Base-by-base conservation (phyloP, 306 rosid genomes). In the Betula pendula region DNA sequence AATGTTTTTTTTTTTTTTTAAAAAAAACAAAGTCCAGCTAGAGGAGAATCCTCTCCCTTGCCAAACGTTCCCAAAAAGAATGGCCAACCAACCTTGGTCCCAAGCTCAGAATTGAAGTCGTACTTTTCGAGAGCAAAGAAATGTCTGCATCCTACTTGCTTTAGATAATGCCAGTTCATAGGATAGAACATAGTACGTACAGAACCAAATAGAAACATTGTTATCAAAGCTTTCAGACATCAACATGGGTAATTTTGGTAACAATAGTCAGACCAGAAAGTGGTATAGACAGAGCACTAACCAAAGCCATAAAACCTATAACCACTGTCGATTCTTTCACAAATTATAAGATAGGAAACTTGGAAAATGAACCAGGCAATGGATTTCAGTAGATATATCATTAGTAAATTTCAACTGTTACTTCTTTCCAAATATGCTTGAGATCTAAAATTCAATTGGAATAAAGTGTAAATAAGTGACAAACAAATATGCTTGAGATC, bases 291-390 rank as follows among this genome's bases (percentile, higher is more conserved):
- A 50, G 31, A 55, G 10, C 25, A 52, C 33, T 53, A 81, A 68
- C 33, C 55, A 78, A 81, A 16, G 49, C 65, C 83, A 58, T 68
- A 68, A 43, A 19, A 51, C 69, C 52, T 29, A 60, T 3, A 4
- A 65, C 35, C 17, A n/a, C 9, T 35, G 70, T 72, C 63, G 79
- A 82, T 70, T 59, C 75, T 74, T 70, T 74, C 44, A n/a, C 6
- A 85, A 74, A 45, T 45, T 73, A 56, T 63, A 74, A 75, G 78
- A 38, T 44, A 74, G n/a, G 78, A 94, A 90, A 87, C 97, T 92
- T 25, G 96, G 96, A 81, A 94, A 92, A 85, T 94, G 98, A 78
- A 94, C 98, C 87, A 94, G 76, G 85, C 96, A 89, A 82, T 92
- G 97, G 68, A 88, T 89, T 84, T 94, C 97, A 2, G 93, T 89